Conservation (phyloP, 1,284 basidiomycete genomes). For the Cutaneotrichosporon dermatis region DNA sequence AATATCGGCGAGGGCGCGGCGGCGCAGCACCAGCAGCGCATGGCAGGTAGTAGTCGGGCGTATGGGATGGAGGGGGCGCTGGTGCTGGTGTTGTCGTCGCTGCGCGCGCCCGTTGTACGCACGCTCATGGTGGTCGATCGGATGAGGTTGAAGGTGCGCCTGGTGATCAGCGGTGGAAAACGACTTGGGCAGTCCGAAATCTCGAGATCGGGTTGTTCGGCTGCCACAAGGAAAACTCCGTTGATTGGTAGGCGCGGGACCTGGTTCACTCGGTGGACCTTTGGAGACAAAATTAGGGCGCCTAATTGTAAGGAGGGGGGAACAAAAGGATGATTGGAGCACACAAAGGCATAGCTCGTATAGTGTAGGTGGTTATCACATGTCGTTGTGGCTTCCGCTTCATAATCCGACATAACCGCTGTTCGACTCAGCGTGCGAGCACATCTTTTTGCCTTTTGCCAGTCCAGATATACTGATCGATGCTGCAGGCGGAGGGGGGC, state of each 20-base stretch:
- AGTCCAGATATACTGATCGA: too few species aligned
- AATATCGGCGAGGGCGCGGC: too few species aligned
- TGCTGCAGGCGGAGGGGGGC: too few species aligned
- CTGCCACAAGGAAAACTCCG: constrained; percentile 10
- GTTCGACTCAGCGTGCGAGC: constrained; percentile 20
- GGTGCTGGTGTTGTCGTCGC: neutral
- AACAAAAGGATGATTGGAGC: too few species aligned
- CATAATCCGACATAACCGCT: constrained; percentile 10
- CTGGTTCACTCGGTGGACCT: too few species aligned
- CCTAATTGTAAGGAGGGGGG: too few species aligned
- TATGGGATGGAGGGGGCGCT: neutral
- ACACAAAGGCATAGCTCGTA: neutral
- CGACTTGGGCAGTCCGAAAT: constrained; percentile 13
- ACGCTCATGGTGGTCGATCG: constrained; percentile 11
- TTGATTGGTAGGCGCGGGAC: too few species aligned
- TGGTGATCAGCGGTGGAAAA: constrained; percentile 4
- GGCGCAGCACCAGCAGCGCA: too few species aligned
- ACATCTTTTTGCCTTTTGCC: constrained; percentile 5
- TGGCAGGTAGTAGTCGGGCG: too few species aligned
- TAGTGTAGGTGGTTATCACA: constrained; percentile 10
- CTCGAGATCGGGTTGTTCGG: constrained; percentile 3
- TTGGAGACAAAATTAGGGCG: too few species aligned
- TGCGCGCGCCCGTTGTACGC: constrained; percentile 1
- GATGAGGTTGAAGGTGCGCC: too few species aligned
- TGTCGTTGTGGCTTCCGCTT: neutral